These are phyloP conservation scores for Lipomyces mesembrius DNA, from an alignment of 805 yeast genomes.

Conservation along the genomic window DNA sequence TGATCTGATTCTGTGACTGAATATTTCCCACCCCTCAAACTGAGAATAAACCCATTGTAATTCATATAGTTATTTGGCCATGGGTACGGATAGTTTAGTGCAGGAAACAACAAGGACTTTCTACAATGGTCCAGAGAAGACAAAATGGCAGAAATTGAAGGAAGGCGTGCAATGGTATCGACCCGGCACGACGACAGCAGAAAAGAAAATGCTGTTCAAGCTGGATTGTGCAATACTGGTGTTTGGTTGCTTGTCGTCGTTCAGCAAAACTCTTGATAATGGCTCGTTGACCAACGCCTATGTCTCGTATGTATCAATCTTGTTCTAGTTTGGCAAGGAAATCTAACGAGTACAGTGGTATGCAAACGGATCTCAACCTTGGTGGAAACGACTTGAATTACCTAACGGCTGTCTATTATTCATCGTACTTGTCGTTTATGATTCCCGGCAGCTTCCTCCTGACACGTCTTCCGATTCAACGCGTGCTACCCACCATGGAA, in stretches of 20 bases:
- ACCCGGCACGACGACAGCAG: slow-evolving; percentile 37
- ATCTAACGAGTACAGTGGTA: slow-evolving; percentile 47
- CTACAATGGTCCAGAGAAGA: slow-evolving; percentile 3
- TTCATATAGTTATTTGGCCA: neutral
- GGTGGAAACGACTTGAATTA: slow-evolving; percentile 56
- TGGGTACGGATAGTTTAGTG: neutral
- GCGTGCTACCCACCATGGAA: slow-evolving; percentile 42
- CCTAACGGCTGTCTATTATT: slow-evolving; percentile 34
- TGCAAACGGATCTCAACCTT: slow-evolving; percentile 54
- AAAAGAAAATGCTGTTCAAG: slow-evolving; percentile 46
- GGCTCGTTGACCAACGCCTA: slow-evolving; percentile 58
- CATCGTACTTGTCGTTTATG: slow-evolving; percentile 45
- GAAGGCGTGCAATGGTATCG: slow-evolving; percentile 44
- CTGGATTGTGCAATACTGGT: slow-evolving; percentile 45
- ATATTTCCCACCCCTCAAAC: too few relatives aligned
- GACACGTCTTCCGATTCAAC: slow-evolving; percentile 45
- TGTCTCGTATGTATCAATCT: slow-evolving; percentile 45
- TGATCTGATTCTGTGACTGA: too few relatives aligned
- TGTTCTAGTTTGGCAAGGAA: neutral
- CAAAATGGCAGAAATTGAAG: slow-evolving; percentile 26
- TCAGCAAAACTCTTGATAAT: slow-evolving; percentile 58
- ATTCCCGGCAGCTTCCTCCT: slow-evolving; percentile 48
- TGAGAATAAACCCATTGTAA: too few relatives aligned
- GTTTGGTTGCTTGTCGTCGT: slow-evolving; percentile 48
- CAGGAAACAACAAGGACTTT: neutral